Percentiles rank a stretch among this genome's conserved stretches.
phyloP scores from a whole-genome alignment of 768 basidiomycete species.

The Lactarius sanguifluus region DNA sequence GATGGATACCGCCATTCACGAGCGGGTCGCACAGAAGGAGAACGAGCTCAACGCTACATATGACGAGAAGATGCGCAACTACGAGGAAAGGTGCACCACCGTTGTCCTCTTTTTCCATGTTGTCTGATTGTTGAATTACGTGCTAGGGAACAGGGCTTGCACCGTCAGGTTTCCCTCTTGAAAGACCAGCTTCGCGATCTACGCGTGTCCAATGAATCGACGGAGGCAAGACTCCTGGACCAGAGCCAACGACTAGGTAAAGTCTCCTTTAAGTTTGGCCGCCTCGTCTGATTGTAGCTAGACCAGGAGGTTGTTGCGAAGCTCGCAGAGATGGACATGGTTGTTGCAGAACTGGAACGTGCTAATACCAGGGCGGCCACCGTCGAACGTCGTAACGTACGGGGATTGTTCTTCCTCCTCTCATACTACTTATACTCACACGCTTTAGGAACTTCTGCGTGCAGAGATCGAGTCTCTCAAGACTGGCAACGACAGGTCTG shows the following conservation, averaged over 20 bases:
- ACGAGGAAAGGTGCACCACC: slow-evolving; percentile 80
- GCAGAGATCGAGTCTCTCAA: slow-evolving; percentile 93
- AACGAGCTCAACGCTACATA: slow-evolving; percentile 96
- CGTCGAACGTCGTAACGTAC: slow-evolving; percentile 89
- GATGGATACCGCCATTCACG: slow-evolving; percentile 95
- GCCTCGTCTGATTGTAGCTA: slow-evolving; percentile 34
- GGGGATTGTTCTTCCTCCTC: slow-evolving; percentile 25
- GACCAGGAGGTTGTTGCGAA: slow-evolving; percentile 92
- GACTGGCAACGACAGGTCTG: slow-evolving; percentile 69
- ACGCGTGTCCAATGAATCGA: slow-evolving; percentile 87
- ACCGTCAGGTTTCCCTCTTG: slow-evolving; percentile 85
- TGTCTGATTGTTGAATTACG: slow-evolving; percentile 1
- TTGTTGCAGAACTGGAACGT: slow-evolving; percentile 89
- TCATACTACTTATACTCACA: slow-evolving; percentile 7
- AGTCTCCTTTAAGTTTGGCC: slow-evolving; percentile 7
- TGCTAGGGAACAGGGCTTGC: slow-evolving; percentile 85
- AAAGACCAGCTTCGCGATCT: slow-evolving; percentile 89
- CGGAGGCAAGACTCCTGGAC: slow-evolving; percentile 88
- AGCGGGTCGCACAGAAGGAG: slow-evolving; percentile 89
- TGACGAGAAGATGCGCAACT: slow-evolving; percentile 93
- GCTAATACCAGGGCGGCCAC: slow-evolving; percentile 93
- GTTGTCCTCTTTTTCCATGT: background rate
- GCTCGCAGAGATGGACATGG: slow-evolving; percentile 91
- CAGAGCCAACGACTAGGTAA: slow-evolving; percentile 88
- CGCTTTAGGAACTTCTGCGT: slow-evolving; percentile 78